A percentile compares a stretch with the other conserved stretches of the same genome.
Evolutionary conservation across 1,284 basidiomycete species (phyloP).

Genomic region (Pseudozyma sp.): DNA sequence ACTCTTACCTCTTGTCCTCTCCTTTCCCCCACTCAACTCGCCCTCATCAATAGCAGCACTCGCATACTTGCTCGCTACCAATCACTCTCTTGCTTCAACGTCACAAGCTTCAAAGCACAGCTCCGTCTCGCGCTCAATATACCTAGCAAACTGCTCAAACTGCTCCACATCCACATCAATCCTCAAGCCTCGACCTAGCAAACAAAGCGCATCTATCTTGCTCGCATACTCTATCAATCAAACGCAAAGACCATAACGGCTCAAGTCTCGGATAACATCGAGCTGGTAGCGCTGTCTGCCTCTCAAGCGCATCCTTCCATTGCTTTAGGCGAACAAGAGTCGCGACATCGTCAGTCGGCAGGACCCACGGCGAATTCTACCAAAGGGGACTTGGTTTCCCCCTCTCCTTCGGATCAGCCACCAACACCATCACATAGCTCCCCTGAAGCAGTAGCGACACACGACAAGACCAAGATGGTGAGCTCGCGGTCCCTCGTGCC

Average conservation of each 20-base stretch:
- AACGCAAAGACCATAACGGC: slow-evolving; percentile 14
- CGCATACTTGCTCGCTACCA: neutral
- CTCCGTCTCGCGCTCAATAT: slow-evolving; percentile 3
- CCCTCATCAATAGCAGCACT: slow-evolving; percentile 5
- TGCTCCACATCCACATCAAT: neutral
- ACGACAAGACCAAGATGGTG: slow-evolving; percentile 31
- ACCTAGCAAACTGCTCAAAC: neutral
- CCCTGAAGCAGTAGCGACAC: neutral
- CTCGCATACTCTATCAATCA: neutral
- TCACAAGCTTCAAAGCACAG: neutral
- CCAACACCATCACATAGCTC: neutral
- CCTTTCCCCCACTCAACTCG: slow-evolving; percentile 1
- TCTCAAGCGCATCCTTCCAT: slow-evolving; percentile 30
- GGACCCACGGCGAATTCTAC: neutral
- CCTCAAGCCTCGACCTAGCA: neutral
- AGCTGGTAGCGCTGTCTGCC: slow-evolving; percentile 39
- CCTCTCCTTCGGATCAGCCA: neutral
- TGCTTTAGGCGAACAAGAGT: slow-evolving; percentile 18
- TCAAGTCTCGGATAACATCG: slow-evolving; percentile 14
- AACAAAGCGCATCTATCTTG: neutral
- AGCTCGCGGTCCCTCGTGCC: slow-evolving; percentile 58
- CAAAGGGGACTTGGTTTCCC: neutral
- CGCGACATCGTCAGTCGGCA: slow-evolving; percentile 11
- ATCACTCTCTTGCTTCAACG: neutral
- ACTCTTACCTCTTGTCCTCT: neutral